phyloP scores from a whole-genome alignment of 176 grass and related monocot species.

The Phragmites australis region DNA sequence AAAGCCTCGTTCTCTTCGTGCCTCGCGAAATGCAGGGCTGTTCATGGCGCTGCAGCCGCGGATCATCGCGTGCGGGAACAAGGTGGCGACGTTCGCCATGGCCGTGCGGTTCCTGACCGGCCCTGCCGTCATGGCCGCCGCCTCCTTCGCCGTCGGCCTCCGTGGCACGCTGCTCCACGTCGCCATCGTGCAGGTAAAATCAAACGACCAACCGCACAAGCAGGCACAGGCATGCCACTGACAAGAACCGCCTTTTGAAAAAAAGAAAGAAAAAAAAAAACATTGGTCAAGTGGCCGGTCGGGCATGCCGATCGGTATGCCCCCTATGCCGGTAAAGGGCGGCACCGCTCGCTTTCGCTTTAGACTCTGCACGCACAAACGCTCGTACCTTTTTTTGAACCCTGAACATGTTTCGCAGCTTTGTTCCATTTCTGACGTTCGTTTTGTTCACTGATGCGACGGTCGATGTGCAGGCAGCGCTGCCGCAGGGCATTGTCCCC shows the following conservation, averaged over 20 bases:
- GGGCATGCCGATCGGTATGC: constrained; percentile 46
- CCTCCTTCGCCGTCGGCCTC: constrained; percentile 91
- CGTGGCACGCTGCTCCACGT: constrained; percentile 85
- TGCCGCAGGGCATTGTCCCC: constrained; percentile 96
- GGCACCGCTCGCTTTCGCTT: constrained; percentile 43
- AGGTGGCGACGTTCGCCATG: constrained; percentile 83
- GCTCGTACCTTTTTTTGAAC: background rate
- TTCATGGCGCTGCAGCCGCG: constrained; percentile 99
- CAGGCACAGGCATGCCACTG: constrained; percentile 17
- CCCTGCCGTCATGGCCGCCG: constrained; percentile 84
- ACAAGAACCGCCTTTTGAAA: constrained; percentile 45
- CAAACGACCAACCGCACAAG: constrained; percentile 5
- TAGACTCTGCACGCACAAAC: constrained; percentile 30
- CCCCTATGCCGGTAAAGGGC: constrained; percentile 42
- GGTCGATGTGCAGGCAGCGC: constrained; percentile 53
- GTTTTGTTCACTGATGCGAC: constrained; percentile 24
- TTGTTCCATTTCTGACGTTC: background rate
- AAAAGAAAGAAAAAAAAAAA: background rate
- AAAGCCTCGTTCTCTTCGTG: background rate
- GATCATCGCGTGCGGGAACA: constrained; percentile 98
- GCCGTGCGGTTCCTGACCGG: constrained; percentile 86
- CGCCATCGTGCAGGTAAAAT: constrained; percentile 88
- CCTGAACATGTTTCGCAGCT: too few relatives aligned
- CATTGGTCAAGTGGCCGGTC: constrained; percentile 42
- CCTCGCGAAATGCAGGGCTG: constrained; percentile 49